Conservation (phyloP, 2,329 filamentous ascomycete genomes). For the Tolypocladium tropicale region DNA sequence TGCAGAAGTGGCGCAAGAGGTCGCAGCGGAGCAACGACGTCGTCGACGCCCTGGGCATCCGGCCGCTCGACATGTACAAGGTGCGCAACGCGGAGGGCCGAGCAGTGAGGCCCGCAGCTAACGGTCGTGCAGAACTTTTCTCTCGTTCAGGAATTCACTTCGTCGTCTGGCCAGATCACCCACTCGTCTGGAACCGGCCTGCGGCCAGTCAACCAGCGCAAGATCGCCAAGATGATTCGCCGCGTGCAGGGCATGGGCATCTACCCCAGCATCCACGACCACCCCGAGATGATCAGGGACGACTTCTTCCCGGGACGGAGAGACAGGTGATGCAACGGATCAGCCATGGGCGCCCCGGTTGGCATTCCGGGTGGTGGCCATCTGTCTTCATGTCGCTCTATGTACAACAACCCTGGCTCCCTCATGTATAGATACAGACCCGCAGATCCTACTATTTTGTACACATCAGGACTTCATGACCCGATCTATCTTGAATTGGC, state of each 20-base stretch:
- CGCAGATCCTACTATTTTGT: conserved; percentile 15
- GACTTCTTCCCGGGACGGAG: conserved; percentile 18
- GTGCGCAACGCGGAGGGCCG: conserved; percentile 30
- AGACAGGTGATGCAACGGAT: not conserved
- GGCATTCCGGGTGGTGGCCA: not conserved
- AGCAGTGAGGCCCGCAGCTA: not conserved
- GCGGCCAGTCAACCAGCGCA: conserved; percentile 81
- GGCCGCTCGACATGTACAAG: conserved; percentile 80
- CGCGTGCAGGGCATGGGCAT: conserved; percentile 81
- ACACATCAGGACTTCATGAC: conserved; percentile 36
- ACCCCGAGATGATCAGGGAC: conserved; percentile 66
- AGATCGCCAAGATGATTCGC: conserved; percentile 85
- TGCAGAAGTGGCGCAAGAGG: conserved; percentile 65
- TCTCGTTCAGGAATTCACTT: conserved; percentile 82
- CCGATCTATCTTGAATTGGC: conserved; percentile 38
- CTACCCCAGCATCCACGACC: conserved; percentile 81
- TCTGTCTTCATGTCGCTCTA: conserved; percentile 6
- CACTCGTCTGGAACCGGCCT: conserved; percentile 67
- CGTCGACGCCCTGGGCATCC: conserved; percentile 69
- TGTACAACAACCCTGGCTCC: conserved; percentile 25
- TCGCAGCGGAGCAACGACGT: conserved; percentile 55
- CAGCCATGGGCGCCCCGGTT: not conserved
- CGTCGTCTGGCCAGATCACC: conserved; percentile 74
- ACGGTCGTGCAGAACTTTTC: conserved; percentile 64
- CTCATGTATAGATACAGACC: conserved; percentile 24